phyloP scores from a whole-genome alignment of 2,329 filamentous ascomycete genomes.

The Mariannaea elegans region DNA sequence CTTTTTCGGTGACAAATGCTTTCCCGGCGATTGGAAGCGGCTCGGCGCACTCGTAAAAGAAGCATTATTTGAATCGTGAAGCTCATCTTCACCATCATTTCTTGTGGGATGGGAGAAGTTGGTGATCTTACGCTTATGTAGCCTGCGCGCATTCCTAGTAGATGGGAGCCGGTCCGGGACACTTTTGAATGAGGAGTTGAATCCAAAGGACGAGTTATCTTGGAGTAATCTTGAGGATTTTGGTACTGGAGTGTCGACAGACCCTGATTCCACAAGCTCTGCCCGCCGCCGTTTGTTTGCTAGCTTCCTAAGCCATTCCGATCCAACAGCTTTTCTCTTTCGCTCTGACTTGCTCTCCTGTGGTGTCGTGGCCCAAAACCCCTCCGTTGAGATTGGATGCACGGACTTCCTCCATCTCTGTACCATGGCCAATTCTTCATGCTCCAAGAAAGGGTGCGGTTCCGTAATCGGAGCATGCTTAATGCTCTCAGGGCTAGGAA shows the following conservation, averaged over 20 bases:
- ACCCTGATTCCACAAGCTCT: conserved; percentile 32
- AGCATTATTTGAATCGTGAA: conserved; percentile 7
- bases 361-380: conserved; percentile 36
- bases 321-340: conserved; percentile 38
- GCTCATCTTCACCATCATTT: conserved; percentile 27
- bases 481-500: conserved; percentile 53
- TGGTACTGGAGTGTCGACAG: conserved; percentile 32
- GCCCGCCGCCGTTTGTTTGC: conserved; percentile 41
- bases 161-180: conserved; percentile 29
- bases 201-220: neutral
- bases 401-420: conserved; percentile 46
- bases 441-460: conserved; percentile 42
- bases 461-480: conserved; percentile 44
- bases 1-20: conserved; percentile 22
- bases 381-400: conserved; percentile 22
- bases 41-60: conserved; percentile 12
- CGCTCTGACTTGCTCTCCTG: conserved; percentile 26
- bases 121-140: neutral
- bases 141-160: neutral
- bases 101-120: neutral
- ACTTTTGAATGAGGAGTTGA: conserved; percentile 33
- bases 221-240: conserved; percentile 1
- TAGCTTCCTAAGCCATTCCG: conserved; percentile 46
- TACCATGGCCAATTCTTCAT: conserved; percentile 44
- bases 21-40: conserved; percentile 19